A percentile compares a stretch with the other conserved stretches of the same genome.
Evolutionary conservation across 371 early-diverging fungal species (phyloP).

Genomic region (Mortierella sp.): DNA sequence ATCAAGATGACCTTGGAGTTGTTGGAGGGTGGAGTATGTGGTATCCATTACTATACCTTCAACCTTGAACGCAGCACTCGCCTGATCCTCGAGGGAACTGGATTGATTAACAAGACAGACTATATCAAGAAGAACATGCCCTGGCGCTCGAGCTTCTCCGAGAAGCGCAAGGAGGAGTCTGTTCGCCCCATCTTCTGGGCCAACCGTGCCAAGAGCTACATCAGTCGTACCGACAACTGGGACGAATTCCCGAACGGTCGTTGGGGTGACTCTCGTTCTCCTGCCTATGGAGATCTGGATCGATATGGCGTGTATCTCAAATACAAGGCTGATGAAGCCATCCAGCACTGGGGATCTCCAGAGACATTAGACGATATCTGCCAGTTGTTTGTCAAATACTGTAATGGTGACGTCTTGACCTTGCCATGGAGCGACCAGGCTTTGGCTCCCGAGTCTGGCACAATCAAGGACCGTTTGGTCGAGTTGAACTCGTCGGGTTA

Average conservation of each 20-base stretch:
- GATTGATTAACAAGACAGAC: constrained; percentile 43
- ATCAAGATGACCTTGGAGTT: constrained; percentile 83
- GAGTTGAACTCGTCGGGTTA: constrained; percentile 84
- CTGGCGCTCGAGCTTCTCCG: constrained; percentile 54
- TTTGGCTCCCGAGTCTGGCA: constrained; percentile 81
- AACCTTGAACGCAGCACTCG: constrained; percentile 91
- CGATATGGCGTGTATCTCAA: constrained; percentile 86
- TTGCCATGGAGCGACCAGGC: constrained; percentile 94
- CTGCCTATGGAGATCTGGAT: constrained; percentile 92
- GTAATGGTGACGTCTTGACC: constrained; percentile 72
- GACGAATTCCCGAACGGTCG: constrained; percentile 98
- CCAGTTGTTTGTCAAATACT: constrained; percentile 82
- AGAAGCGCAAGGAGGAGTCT: constrained; percentile 88
- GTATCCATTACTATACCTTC: constrained; percentile 89
- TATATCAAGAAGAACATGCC: constrained; percentile 56
- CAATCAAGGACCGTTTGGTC: constrained; percentile 76
- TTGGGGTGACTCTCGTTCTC: constrained; percentile 95
- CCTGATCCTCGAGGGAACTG: constrained; percentile 81
- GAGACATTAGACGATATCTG: constrained; percentile 70
- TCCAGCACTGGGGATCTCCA: constrained; percentile 85
- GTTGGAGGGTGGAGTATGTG: constrained; percentile 71
- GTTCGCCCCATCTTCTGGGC: constrained; percentile 97
- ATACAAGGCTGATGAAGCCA: constrained; percentile 66
- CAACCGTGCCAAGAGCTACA: constrained; percentile 90
- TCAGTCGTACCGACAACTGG: constrained; percentile 93